Conservation (phyloP, 2,329 filamentous ascomycete species). For the Sclerotinia subarctica region DNA sequence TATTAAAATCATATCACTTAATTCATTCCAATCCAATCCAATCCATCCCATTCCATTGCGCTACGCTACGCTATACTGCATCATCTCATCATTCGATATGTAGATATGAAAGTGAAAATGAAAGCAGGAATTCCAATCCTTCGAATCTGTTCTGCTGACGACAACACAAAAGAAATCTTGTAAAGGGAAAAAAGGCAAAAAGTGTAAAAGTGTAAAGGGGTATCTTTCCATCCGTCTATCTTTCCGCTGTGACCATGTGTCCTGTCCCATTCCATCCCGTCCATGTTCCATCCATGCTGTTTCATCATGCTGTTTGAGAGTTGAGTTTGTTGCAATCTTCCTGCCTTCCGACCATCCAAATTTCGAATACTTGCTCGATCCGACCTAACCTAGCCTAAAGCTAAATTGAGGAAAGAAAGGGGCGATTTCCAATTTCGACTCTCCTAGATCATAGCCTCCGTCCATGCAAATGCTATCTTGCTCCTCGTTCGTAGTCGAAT, state of each 20-base stretch:
- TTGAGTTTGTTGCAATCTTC: neutral
- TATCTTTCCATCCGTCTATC: constrained; percentile 11
- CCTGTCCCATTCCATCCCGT: neutral
- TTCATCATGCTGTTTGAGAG: neutral
- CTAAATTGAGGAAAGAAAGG: neutral
- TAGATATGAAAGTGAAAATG: neutral
- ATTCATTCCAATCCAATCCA: neutral
- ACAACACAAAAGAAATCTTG: constrained; percentile 13
- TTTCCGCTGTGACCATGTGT: neutral
- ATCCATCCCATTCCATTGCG: neutral
- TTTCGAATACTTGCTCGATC: neutral
- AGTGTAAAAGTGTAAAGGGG: neutral
- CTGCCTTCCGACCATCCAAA: neutral
- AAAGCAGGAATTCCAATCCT: neutral
- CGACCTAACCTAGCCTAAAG: neutral
- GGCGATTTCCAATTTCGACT: neutral
- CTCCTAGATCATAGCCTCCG: neutral
- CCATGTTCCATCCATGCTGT: neutral
- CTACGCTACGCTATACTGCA: neutral
- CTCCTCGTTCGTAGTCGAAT: neutral
- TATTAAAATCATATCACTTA: too few species aligned
- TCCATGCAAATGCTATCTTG: neutral
- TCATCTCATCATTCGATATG: too few species aligned
- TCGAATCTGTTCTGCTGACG: neutral
- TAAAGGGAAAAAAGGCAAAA: neutral